Base-by-base conservation (phyloP, 768 basidiomycete genomes). In the Rhodotorula taiwanensis region DNA sequence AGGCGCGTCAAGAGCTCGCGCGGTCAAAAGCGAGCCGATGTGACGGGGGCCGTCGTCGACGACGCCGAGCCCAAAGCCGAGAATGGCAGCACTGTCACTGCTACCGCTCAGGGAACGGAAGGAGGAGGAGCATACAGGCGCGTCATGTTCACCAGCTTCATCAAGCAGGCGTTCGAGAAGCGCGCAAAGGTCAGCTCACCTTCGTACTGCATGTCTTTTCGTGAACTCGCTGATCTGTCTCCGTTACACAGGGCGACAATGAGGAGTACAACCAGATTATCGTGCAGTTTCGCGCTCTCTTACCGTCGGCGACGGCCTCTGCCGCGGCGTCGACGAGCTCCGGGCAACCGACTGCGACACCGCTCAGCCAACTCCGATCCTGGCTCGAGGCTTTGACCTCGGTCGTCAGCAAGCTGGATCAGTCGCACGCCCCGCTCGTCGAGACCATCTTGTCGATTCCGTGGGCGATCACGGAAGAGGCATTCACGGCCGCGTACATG, bases 341-440 rank as follows among this genome's bases (percentile, higher is more conserved):
- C 75, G 83, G 83, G 4, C 78, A 80, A 25, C 30, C 34, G 13
- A 36, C 63, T 0, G 62, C 28, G 62, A 71, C 44, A 72, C 76
- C 55, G 64, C 72, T 10, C 71, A 76, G 36, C 64, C 76, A 39
- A 28, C 65, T 93, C 50, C 83, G 86, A 16, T 77, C 84, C 9
- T 92, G 88, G 87, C 81, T 99, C 34, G 80, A 84, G 34, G 89
- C 91, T 0, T 81, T 99, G 31, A 87, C 89, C 1, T 89, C 97
- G 72, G 88, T 91, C 63, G 89, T 97, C 58, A 93, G 91, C 30
- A 83, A 89, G 45, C 80, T 99, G 36, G 92, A 91, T 70, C 84
- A 84, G 52, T 79, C 81, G 14, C 93, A 98, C 74, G 79, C 84
- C 21, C 74, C 83, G 0, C 83, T 99, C 34, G 86, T 97, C 42